Evolutionary conservation across 2,329 filamentous ascomycete genomes (phyloP).

Genomic region (Penicillium sp.): DNA sequence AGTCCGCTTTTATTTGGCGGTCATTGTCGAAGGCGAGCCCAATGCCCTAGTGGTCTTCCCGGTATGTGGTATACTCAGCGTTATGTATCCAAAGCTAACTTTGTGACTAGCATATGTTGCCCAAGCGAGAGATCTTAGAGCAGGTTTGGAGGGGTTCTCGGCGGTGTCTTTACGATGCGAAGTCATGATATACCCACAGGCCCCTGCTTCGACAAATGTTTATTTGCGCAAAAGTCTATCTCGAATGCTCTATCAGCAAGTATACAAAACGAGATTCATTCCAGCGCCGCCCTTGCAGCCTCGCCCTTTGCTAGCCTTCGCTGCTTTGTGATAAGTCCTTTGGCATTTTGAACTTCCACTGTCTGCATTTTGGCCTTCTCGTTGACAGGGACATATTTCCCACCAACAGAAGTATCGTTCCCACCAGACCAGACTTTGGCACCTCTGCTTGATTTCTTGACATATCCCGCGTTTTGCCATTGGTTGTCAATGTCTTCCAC

Average conservation of each 20-base stretch:
- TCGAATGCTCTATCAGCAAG: neutral
- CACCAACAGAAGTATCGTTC: slow-evolving; percentile 52
- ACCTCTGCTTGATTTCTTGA: slow-evolving; percentile 36
- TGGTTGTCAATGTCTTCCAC: slow-evolving; percentile 21
- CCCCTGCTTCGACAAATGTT: neutral
- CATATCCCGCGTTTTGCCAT: slow-evolving; percentile 19
- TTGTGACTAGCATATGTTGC: slow-evolving; percentile 59
- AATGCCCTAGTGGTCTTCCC: slow-evolving; percentile 96
- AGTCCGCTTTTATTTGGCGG: slow-evolving; percentile 82
- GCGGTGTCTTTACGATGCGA: slow-evolving; percentile 74
- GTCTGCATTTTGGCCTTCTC: slow-evolving; percentile 55
- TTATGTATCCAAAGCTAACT: slow-evolving; percentile 4
- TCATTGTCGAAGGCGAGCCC: slow-evolving; percentile 84
- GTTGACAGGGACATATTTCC: slow-evolving; percentile 58
- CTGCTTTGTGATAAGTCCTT: slow-evolving; percentile 54
- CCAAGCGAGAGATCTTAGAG: slow-evolving; percentile 71
- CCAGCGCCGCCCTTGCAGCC: slow-evolving; percentile 9
- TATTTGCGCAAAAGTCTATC: slow-evolving; percentile 1
- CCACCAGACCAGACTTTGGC: slow-evolving; percentile 59
- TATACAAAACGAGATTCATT: slow-evolving; percentile 8
- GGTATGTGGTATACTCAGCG: slow-evolving; percentile 39
- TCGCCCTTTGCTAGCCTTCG: slow-evolving; percentile 35
- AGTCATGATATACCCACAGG: slow-evolving; percentile 37
- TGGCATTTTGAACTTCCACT: slow-evolving; percentile 61
- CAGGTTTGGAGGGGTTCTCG: slow-evolving; percentile 84